Base-by-base conservation (phyloP, 805 yeast species). In the Saturnispora kantuleensis region DNA sequence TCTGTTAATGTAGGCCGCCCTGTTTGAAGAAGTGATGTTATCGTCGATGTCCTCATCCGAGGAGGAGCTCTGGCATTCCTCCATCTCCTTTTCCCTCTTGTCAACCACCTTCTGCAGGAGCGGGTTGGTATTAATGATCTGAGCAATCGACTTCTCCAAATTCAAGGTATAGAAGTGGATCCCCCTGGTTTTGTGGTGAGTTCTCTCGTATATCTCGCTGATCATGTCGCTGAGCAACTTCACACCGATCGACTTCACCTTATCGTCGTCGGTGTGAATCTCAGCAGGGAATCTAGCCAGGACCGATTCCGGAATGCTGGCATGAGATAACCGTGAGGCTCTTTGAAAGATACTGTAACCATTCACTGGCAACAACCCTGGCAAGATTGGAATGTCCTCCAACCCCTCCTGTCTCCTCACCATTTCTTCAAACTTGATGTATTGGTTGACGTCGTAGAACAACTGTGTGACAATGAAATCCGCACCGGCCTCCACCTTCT, bases 101-200 rank as follows among this genome's bases (percentile, higher is more conserved):
- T 60, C 68, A 37, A 75, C 61, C 29, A 78, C 71, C 36, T 70
- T 63, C 15, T 70, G 66, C 47, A 85, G 65, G 12, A 79, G 64
- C 3, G 71, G 63, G 0, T 88, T 77, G 29, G 69, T 69, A 42
- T 81, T 79, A 5, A 93, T 75, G 35, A 93, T 79, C 51, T 84
- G 82, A 1, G 96, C 96, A 35, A 88, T 81, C 1, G 96, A 84
- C 58, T 87, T 87, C 62, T 93, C 98, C 59, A 93, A 71, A 59
- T 93, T 93, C 52, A 93, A 73, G 0, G 96, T 84, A 60, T 90
- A 93, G 62, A 93, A 88, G 62, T 93, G 98, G 66, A 84, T 82
- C 2, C 96, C 95, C 49, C 75, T 76, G n/a, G 83, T 67, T 39
- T 80, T 66, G 10, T 77, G 76, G 21, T 70, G 58, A 0, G 88